Conservation (phyloP, 202 grass and related monocot species). For the Panicum hallii region DNA sequence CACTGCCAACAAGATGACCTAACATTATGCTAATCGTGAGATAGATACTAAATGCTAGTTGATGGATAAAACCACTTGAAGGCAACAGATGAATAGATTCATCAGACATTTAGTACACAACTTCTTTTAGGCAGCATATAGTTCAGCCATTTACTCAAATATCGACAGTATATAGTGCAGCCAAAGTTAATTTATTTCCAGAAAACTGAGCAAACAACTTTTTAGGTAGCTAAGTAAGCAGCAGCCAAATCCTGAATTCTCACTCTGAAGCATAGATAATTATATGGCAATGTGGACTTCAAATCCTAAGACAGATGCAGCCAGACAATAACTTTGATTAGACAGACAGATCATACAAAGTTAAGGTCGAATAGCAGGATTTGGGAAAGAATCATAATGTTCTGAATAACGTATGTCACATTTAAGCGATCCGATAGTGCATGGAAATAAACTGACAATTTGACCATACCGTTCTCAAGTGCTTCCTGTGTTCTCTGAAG, state of each 20-base stretch:
- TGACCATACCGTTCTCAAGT: slow-evolving; percentile 62
- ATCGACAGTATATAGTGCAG: not conserved
- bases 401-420: not conserved
- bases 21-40: not conserved
- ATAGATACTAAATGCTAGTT: not conserved
- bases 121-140: not conserved
- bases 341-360: not conserved
- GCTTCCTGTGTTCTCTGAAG: slow-evolving; percentile 69
- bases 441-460: slow-evolving; percentile 16
- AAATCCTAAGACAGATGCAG: not conserved
- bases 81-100: not conserved
- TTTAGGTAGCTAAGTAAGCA: not conserved
- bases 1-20: not conserved
- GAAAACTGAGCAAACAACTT: not conserved
- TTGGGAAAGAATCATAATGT: not conserved
- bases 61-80: not conserved
- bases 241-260: not conserved
- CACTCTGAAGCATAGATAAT: slow-evolving; percentile 6
- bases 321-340: not conserved
- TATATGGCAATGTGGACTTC: slow-evolving; percentile 10
- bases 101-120: not conserved
- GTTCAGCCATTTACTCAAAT: not conserved
- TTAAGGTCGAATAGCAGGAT: not conserved
- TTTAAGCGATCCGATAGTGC: not conserved
- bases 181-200: not conserved